Evolutionary conservation across 306 rosid species (phyloP).

Genomic region (Vicia sativa): DNA sequence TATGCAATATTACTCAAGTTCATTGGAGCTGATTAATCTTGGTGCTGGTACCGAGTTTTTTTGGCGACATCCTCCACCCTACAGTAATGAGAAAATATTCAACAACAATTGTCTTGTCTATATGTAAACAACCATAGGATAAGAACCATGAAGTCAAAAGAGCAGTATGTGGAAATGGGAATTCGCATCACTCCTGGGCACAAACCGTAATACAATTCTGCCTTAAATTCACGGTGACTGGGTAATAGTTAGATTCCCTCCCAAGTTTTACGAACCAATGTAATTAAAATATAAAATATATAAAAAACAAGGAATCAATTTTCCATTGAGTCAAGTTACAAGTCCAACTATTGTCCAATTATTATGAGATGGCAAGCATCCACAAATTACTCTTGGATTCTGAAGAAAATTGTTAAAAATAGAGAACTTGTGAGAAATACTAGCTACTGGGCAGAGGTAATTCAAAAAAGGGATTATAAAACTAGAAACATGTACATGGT

Average conservation of each 20-base stretch:
- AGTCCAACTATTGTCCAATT: too few relatives aligned
- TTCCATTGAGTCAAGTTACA: not conserved
- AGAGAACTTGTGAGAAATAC: too few relatives aligned
- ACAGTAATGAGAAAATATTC: constrained; percentile 30
- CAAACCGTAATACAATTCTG: constrained; percentile 5
- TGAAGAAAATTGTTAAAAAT: too few relatives aligned
- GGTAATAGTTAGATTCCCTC: constrained; percentile 15
- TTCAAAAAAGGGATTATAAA: too few relatives aligned
- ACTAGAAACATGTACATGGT: too few relatives aligned
- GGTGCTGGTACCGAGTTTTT: constrained; percentile 68
- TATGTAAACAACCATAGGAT: not conserved
- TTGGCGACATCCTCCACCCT: constrained; percentile 91
- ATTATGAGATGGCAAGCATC: too few relatives aligned
- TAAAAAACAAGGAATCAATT: not conserved
- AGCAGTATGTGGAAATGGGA: not conserved
- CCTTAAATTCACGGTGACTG: not conserved
- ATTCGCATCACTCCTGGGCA: constrained; percentile 1
- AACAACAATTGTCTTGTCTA: constrained; percentile 20
- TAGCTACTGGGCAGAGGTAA: too few relatives aligned
- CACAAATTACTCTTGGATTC: too few relatives aligned
- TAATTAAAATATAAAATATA: not conserved
- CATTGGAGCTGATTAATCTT: constrained; percentile 82
- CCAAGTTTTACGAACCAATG: constrained; percentile 8
- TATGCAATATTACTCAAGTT: constrained; percentile 77
- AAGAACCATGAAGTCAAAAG: constrained; percentile 18